These are phyloP conservation scores for Lactifluus rugatus DNA, from an alignment of 768 basidiomycete species.

Conservation along the genomic window DNA sequence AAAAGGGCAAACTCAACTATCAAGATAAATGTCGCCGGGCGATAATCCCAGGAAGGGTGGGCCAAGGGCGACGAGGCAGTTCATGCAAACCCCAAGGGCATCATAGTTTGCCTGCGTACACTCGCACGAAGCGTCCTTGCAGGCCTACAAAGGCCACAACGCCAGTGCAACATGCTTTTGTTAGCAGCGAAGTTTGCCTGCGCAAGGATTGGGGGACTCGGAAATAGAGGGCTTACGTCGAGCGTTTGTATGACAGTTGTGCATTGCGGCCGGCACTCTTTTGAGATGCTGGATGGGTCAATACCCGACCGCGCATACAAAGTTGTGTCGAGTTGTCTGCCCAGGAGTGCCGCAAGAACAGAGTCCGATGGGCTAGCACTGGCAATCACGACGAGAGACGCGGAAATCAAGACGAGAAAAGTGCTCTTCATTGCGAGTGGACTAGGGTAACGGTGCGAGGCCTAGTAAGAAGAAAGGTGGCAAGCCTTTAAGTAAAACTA, in stretches of 20 bases:
- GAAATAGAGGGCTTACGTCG: neutral
- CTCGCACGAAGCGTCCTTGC: neutral
- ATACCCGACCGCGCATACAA: neutral
- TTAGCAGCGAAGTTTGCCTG: too few relatives aligned
- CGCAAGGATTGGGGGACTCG: neutral
- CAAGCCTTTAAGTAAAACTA: neutral
- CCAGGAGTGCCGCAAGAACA: neutral
- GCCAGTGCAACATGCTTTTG: neutral
- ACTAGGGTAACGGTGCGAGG: too few relatives aligned
- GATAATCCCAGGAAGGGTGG: neutral
- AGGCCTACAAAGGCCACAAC: neutral
- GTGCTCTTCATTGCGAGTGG: neutral
- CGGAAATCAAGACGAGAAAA: neutral
- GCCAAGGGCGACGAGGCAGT: neutral
- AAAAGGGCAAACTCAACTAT: neutral
- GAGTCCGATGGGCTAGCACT: neutral
- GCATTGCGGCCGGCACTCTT: neutral
- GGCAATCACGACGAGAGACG: neutral
- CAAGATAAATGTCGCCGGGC: neutral
- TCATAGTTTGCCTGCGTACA: slow-evolving; percentile 3
- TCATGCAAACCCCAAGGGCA: neutral
- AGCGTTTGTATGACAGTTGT: neutral
- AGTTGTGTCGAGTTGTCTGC: neutral
- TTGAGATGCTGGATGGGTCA: neutral
- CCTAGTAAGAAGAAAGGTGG: neutral